Evolutionary conservation across 2,329 filamentous ascomycete species (phyloP), one percentile per base, ranked within the genome.

Genomic region (Apiospora rasikravindrae): DNA sequence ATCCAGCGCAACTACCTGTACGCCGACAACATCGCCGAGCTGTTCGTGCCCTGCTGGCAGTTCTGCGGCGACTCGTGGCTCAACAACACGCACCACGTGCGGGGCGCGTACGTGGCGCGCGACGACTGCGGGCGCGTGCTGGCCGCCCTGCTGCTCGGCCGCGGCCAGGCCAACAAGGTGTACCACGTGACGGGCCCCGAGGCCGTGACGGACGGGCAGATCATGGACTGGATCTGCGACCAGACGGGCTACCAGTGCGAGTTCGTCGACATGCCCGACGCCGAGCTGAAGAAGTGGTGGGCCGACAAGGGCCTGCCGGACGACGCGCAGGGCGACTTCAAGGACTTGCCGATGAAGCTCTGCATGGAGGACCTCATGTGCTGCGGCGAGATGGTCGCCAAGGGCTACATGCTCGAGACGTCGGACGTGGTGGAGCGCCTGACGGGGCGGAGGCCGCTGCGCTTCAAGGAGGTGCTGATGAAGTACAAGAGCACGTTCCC

Each of bases 1-100:
- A 74, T 76, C 40, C 75, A 76, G 71, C 72, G 75, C 49, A 76
- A 76, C 67, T 76, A 76, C 69, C 73, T 77, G 47, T 76, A 77
- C 67, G 64, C 68, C 37, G 76, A 76, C 67, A 77, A 76, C 70
- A 72, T 72, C 26, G 72, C 71, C 11, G 72, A 72, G 61, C 61
- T 76, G n/a, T 73, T 75, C 49, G 70, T 73, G 16, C 71, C 70
- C 8, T 53, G 66, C n/a, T 76, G 73, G 75, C 69, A 70, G 13
- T 76, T 72, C 29, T 73, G 73, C 29, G 76, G 74, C 19, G 71
- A 75, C 66, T 72, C 69, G 37, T 77, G 76, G 76, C 49, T 72
- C n/a, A 73, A 72, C 33, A 77, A 77, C 57, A 73, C 69, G 29
- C 72, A 71, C 14, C 73, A 74, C n/a, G 53, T 29, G 26, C 67